Percentiles rank a stretch among this genome's conserved stretches.
phyloP scores from a whole-genome alignment of 257 asterid genomes.

The Paraleonurus japonicus region DNA sequence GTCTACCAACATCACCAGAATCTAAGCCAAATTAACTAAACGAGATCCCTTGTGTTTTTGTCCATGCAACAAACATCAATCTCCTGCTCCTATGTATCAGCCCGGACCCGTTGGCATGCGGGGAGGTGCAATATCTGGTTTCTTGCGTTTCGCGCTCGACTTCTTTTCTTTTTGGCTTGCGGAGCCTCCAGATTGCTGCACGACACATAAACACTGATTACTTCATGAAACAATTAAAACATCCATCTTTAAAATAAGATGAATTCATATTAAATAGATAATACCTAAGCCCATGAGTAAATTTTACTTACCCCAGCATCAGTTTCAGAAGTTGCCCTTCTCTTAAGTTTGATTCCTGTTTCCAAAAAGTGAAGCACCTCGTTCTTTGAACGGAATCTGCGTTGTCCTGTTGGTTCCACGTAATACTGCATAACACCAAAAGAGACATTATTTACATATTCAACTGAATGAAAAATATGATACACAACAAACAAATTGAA shows the following conservation, averaged over 20 bases:
- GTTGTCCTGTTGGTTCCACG: constrained; percentile 35
- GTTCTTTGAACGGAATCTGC: constrained; percentile 42
- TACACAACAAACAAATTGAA: neutral
- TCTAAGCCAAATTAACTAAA: constrained; percentile 13
- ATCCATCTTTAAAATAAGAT: neutral
- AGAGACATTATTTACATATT: neutral
- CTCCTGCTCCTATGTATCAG: neutral
- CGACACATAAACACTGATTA: neutral
- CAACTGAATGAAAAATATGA: neutral
- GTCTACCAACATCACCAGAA: constrained; percentile 17
- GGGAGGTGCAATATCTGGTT: constrained; percentile 16
- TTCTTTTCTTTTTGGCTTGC: constrained; percentile 25
- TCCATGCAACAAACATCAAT: neutral
- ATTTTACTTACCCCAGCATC: constrained; percentile 31
- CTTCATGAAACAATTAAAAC: neutral
- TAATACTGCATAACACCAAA: constrained; percentile 38
- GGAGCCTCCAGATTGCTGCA: constrained; percentile 36
- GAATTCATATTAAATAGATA: neutral
- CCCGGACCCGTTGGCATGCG: constrained; percentile 17
- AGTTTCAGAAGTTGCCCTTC: constrained; percentile 22
- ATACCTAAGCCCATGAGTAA: neutral
- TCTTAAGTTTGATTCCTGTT: constrained; percentile 36
- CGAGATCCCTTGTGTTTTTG: neutral
- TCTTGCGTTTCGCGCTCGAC: constrained; percentile 33
- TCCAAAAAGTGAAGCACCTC: constrained; percentile 47